Base-by-base conservation (phyloP, 2,329 filamentous ascomycete species). In the Fusarium illudens region DNA sequence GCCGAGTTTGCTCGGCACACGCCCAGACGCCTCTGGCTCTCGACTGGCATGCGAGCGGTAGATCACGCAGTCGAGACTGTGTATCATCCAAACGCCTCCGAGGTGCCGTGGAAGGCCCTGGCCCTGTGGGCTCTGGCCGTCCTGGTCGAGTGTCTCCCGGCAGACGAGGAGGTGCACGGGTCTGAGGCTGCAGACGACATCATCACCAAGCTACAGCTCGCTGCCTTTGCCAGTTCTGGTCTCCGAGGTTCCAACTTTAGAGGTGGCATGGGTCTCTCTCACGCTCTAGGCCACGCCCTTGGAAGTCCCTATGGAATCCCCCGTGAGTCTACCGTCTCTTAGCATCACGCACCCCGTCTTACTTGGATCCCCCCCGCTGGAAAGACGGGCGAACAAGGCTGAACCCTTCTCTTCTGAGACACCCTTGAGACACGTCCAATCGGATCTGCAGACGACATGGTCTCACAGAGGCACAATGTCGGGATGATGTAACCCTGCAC, bases 61-160 rank as follows among this genome's bases (percentile, higher is more conserved):
- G 68, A 71, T 60, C 68, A 71, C 56, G 66, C 68, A 60, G 66
- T 71, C 37, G 68, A 71, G 44, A 63, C 68, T 27, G 62, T 69
- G 58, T 71, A 71, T 33, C 68, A 71, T 71, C 68, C 63, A 5
- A 57, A 64, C 32, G 66, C 68, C 30, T 64, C 64, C 42, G 66
- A 69, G 62, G 56, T 67, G 59, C 68, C 66, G 20, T 69, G 68
- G 66, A 69, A 69, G 37, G 66, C 61, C 13, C 54, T 71, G n/a
- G 68, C 66, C 12, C 25, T 56, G 15, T 71, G 68, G 66, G 53
- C 68, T 11, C 20, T 65, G 19, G 37, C 27, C 1, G 52, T 36
- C 11, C 27, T 71, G 8, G 59, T 22, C 4, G 62, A 67, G 19
- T 34, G 29, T 11, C 59, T 71, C 0, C 64, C 48, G 0, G 33